A percentile compares a stretch with the other conserved stretches of the same genome.
phyloP scores from a whole-genome alignment of 2,329 filamentous ascomycete genomes.

The Xylariaceae sp. region DNA sequence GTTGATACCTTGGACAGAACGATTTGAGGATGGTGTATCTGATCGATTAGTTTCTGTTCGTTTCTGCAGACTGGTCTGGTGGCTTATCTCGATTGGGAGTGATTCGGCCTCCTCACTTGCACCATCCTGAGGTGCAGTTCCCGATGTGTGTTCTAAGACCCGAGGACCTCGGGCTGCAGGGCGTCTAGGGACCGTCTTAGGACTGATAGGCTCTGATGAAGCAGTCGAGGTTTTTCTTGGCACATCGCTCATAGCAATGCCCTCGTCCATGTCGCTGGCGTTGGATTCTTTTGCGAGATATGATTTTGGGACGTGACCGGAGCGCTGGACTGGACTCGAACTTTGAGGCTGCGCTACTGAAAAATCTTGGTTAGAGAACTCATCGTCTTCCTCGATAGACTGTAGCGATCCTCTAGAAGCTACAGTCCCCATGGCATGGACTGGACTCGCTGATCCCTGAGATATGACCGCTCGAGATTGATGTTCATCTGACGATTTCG shows the following conservation, averaged over 20 bases:
- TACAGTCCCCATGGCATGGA: slow-evolving; percentile 1
- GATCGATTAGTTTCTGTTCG: slow-evolving; percentile 11
- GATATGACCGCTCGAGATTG: background rate
- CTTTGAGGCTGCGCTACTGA: background rate
- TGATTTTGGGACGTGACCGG: slow-evolving; percentile 12
- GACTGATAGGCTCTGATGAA: background rate
- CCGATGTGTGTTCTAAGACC: background rate
- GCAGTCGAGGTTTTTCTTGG: slow-evolving; percentile 1
- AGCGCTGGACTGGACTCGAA: slow-evolving; percentile 6
- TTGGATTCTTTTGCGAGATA: slow-evolving; percentile 4
- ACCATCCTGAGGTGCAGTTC: slow-evolving; percentile 1
- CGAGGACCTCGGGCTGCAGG: too few species aligned
- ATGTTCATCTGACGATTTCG: slow-evolving; percentile 2
- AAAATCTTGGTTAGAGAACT: slow-evolving; percentile 5
- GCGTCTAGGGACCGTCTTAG: background rate
- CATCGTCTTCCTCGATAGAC: slow-evolving; percentile 22
- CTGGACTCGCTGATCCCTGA: background rate
- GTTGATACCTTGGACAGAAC: slow-evolving; percentile 3
- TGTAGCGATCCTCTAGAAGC: slow-evolving; percentile 15
- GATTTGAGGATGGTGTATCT: slow-evolving; percentile 8
- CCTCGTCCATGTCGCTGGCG: slow-evolving; percentile 20
- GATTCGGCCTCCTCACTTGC: slow-evolving; percentile 5
- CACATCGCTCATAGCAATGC: slow-evolving; percentile 21
- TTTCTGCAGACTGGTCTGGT: slow-evolving; percentile 11
- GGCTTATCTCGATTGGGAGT: slow-evolving; percentile 7